Base-by-base conservation (phyloP, 768 basidiomycete genomes). In the Ramaria sp. region DNA sequence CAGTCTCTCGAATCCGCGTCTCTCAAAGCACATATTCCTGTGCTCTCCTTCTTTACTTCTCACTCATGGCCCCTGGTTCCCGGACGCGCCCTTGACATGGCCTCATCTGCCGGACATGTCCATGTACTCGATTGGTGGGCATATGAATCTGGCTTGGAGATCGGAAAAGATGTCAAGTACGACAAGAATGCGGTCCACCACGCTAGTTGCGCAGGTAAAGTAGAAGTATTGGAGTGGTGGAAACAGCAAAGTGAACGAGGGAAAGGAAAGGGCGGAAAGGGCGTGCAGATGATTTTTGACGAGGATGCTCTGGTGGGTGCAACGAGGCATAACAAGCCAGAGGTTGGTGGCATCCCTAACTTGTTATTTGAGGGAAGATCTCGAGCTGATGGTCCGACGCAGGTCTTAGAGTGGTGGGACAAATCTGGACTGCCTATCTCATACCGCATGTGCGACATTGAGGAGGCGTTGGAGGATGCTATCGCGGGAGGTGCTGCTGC, bases 371-470 rank as follows among this genome's bases (percentile, higher is more conserved):
- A 10, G 5, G 10, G 30, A 41, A 22, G 18, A 42, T n/a, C 18
- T 32, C 36, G 2, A 20, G 24, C 20, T 32, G 27, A 24, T 28
- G 22, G 16, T 10, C 25, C 16, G 45, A 24, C 22, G 24, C 16
- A 55, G 53, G 53, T 55, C 8, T 69, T 94, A 22, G 83, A 88
- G 58, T 94, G 90, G 90, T 93, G 91, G 91, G 78, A 87, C 58
- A 78, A 77, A 62, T 84, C 79, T 39, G 84, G 84, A 6, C 70
- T 92, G 48, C 76, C 85, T 3, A 80, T 92, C 55, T 85, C 87
- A 61, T 94, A 90, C 67, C 78, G 91, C 51, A 82, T 90, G 77
- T 92, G 90, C 63, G 90, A 94, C 65, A 82, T 94, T 48, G 90
- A 94, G 63, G 90, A 92, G 71, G 90, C 90, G 3, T 66, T 93